phyloP scores from a whole-genome alignment of 2,329 filamentous ascomycete species.

The Aspergillus brunneoviolaceus region DNA sequence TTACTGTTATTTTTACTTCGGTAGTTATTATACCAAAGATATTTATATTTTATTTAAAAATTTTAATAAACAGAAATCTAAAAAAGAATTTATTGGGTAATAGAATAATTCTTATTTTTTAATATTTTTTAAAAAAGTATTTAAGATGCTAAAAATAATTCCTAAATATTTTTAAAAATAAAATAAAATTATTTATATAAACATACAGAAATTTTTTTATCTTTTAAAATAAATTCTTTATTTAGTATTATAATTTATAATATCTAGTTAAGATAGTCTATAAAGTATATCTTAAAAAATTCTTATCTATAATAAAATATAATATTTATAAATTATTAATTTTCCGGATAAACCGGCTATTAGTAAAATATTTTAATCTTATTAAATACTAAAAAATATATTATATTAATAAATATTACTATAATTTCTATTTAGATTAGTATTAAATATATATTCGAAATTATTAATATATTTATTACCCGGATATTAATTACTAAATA shows the following conservation, averaged over 20 bases:
- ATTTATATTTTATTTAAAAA: not conserved
- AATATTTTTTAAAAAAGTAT: too few relatives aligned
- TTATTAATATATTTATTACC: not conserved
- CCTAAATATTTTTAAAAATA: not conserved
- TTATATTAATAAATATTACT: too few relatives aligned
- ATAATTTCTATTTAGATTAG: not conserved
- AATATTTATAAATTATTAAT: too few relatives aligned
- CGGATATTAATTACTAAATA: constrained; percentile 1
- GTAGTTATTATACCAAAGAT: not conserved
- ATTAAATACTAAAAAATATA: too few relatives aligned
- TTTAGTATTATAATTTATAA: not conserved
- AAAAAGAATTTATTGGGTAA: not conserved
- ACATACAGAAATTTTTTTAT: not conserved
- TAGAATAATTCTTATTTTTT: not conserved
- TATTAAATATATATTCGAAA: not conserved
- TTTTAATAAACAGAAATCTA: not conserved
- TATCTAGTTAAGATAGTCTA: not conserved
- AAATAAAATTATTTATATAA: not conserved
- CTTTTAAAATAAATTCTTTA: not conserved
- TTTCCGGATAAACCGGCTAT: too few relatives aligned
- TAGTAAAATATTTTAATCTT: too few relatives aligned
- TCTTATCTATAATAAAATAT: too few relatives aligned
- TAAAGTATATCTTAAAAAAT: too few relatives aligned
- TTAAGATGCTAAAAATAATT: too few relatives aligned
- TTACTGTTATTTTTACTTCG: not conserved